A percentile compares a stretch with the other conserved stretches of the same genome.
These are phyloP conservation scores for Clarireedia homoeocarpa DNA, from an alignment of 2,329 filamentous ascomycete species.

Conservation along the genomic window DNA sequence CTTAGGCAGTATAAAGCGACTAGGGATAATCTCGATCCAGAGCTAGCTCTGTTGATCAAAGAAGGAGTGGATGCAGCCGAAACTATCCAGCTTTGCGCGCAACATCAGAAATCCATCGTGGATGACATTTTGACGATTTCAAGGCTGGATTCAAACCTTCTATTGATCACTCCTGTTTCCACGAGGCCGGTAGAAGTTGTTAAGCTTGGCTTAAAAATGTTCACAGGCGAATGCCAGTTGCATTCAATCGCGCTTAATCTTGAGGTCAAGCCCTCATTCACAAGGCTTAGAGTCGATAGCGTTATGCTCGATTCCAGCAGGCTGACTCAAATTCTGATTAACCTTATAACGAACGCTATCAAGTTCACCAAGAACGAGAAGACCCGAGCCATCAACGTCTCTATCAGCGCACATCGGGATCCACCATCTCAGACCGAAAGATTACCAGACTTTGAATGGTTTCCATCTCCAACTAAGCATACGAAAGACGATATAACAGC, in stretches of 20 bases:
- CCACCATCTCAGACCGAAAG: constrained; percentile 41
- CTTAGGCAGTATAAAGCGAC: neutral
- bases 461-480: constrained; percentile 28
- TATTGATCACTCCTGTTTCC: constrained; percentile 63
- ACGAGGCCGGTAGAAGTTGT: constrained; percentile 61
- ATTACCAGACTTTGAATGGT: constrained; percentile 25
- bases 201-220: constrained; percentile 66
- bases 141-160: constrained; percentile 62
- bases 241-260: constrained; percentile 67
- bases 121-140: constrained; percentile 60
- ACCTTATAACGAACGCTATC: constrained; percentile 73
- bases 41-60: constrained; percentile 43
- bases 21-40: constrained; percentile 20
- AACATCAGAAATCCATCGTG: constrained; percentile 64
- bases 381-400: constrained; percentile 41
- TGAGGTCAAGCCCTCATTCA: constrained; percentile 59
- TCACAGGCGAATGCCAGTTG: constrained; percentile 64
- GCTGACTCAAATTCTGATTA: constrained; percentile 74
- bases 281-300: constrained; percentile 58
- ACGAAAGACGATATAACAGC: constrained; percentile 19
- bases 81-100: constrained; percentile 71
- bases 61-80: constrained; percentile 66
- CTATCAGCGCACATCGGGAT: constrained; percentile 24
- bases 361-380: constrained; percentile 69
- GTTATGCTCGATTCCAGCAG: constrained; percentile 69